Conservation (phyloP, 306 rosid genomes). For the Quercus engelmannii region DNA sequence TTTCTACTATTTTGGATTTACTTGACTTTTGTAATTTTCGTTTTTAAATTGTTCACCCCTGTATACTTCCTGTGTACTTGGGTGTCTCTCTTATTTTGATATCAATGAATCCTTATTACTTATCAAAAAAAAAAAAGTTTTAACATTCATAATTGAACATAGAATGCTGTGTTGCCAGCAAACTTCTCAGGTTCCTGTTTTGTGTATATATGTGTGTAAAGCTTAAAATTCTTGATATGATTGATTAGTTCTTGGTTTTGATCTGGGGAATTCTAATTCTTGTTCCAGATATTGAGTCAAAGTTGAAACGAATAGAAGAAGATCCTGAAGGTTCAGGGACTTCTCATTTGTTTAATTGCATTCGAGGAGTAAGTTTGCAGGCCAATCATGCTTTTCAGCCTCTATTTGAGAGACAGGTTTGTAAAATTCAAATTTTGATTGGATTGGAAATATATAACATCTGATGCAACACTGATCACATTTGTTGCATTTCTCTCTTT, state of each 20-base stretch:
- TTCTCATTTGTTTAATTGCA: slow-evolving; percentile 74
- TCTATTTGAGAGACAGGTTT: slow-evolving; percentile 94
- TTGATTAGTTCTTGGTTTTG: slow-evolving; percentile 17
- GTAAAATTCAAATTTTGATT: slow-evolving; percentile 28
- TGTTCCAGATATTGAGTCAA: slow-evolving; percentile 86
- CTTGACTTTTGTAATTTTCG: too few species aligned
- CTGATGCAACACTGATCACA: slow-evolving; percentile 27
- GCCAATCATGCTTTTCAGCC: slow-evolving; percentile 96
- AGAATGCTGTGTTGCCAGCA: slow-evolving; percentile 9
- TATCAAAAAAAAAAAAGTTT: not conserved
- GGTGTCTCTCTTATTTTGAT: too few species aligned
- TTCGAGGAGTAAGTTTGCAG: slow-evolving; percentile 77
- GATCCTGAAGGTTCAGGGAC: slow-evolving; percentile 99
- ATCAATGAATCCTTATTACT: too few species aligned
- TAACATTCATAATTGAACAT: slow-evolving; percentile 7
- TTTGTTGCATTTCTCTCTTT: slow-evolving; percentile 16
- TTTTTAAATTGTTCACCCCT: too few species aligned
- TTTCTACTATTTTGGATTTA: too few species aligned
- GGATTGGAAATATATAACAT: slow-evolving; percentile 14
- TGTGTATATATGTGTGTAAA: slow-evolving; percentile 7
- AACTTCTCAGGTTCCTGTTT: not conserved
- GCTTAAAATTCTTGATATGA: not conserved
- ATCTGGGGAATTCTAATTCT: slow-evolving; percentile 19
- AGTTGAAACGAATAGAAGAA: slow-evolving; percentile 86
- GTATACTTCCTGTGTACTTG: too few species aligned